Percentiles rank a stretch among this genome's conserved stretches.
These are phyloP conservation scores for Cercospora canescens DNA, from an alignment of 2,329 filamentous ascomycete genomes.

Conservation along the genomic window DNA sequence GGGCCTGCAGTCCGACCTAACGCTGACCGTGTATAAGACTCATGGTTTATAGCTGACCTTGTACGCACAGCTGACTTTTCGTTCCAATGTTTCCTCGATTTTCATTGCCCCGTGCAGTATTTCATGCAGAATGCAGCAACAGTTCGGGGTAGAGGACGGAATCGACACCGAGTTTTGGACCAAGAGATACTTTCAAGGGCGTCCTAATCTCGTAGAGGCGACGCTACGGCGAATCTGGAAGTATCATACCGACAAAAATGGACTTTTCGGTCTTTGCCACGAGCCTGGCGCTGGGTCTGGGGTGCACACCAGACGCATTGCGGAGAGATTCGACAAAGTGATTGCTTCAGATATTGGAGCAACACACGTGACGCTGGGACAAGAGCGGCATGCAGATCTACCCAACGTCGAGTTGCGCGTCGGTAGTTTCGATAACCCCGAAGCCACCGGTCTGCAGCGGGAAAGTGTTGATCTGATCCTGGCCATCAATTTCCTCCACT, in stretches of 20 bases:
- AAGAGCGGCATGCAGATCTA: background rate
- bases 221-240: conserved; percentile 1
- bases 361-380: background rate
- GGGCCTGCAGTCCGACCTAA: too few species aligned
- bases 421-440: background rate
- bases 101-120: background rate
- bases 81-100: background rate
- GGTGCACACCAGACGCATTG: conserved; percentile 4
- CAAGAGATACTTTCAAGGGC: conserved; percentile 3
- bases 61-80: background rate
- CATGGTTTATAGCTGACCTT: background rate
- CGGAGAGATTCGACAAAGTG: background rate
- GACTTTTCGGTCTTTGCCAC: conserved; percentile 1
- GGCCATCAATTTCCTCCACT: conserved; percentile 6
- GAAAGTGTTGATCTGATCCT: conserved; percentile 6
- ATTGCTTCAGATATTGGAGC: conserved; percentile 4
- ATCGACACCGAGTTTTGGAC: conserved; percentile 4
- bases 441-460: background rate
- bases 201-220: background rate
- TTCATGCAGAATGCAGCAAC: background rate
- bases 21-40: too few species aligned
- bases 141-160: background rate
- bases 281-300: conserved; percentile 8
- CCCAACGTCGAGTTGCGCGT: background rate
- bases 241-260: conserved; percentile 8